Conservation (phyloP, 2,329 filamentous ascomycete species). For the Aspergillus hiratsukae region DNA sequence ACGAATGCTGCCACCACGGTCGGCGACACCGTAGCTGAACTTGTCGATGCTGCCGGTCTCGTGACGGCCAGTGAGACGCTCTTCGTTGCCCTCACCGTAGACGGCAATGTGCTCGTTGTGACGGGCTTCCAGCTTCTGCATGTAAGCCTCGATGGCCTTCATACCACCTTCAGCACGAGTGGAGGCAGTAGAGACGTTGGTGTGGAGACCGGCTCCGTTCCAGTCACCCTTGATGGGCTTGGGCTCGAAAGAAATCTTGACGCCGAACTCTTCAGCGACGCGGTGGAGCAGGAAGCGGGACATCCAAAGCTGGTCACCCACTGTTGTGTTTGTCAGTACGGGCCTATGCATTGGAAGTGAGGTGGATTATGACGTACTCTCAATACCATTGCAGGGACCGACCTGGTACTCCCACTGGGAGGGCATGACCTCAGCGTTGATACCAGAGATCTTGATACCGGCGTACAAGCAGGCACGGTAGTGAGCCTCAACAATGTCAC, state of each 20-base stretch:
- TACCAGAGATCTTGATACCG: conserved; percentile 90
- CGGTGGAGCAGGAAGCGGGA: conserved; percentile 84
- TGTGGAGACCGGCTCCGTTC: conserved; percentile 94
- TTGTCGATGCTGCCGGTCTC: conserved; percentile 92
- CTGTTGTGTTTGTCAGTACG: conserved; percentile 40
- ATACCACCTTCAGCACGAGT: conserved; percentile 92
- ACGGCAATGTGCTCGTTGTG: conserved; percentile 84
- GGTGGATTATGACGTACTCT: conserved; percentile 54
- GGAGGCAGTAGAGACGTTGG: conserved; percentile 84
- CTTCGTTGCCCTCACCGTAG: conserved; percentile 93
- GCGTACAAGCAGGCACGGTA: conserved; percentile 88
- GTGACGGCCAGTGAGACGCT: conserved; percentile 85
- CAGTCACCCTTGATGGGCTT: conserved; percentile 95
- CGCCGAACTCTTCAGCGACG: conserved; percentile 93
- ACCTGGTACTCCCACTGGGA: conserved; percentile 99
- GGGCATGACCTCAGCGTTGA: conserved; percentile 98
- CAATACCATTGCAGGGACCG: conserved; percentile 81
- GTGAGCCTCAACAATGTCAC: conserved; percentile 94
- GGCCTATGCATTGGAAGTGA: background rate
- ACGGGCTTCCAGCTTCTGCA: conserved; percentile 76
- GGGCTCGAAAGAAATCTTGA: conserved; percentile 89
- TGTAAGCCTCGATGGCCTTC: conserved; percentile 83
- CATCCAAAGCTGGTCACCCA: conserved; percentile 97
- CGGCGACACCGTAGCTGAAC: conserved; percentile 91
- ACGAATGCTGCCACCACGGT: conserved; percentile 91